These are phyloP conservation scores for Chaetomium sp. DNA, from an alignment of 2,329 filamentous ascomycete species.

Conservation along the genomic window DNA sequence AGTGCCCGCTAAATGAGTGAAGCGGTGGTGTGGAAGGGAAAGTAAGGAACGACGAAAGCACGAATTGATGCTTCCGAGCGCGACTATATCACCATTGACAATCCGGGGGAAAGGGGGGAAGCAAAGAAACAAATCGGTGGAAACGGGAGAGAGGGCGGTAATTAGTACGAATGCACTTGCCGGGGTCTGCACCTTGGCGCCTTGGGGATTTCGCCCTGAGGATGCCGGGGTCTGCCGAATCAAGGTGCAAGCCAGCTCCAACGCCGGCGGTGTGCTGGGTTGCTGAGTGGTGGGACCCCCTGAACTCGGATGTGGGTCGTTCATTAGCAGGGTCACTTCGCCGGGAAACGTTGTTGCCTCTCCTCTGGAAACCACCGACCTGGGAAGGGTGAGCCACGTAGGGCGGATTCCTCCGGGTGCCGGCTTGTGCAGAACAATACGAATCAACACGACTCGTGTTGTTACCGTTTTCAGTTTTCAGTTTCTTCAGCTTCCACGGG, in stretches of 20 bases:
- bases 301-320: slow-evolving; percentile 29
- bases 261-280: slow-evolving; percentile 28
- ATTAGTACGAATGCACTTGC: slow-evolving; percentile 41
- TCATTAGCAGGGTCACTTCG: slow-evolving; percentile 31
- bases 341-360: slow-evolving; percentile 20
- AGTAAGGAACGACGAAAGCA: slow-evolving; percentile 56
- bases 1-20: slow-evolving; percentile 89
- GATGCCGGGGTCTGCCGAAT: slow-evolving; percentile 27
- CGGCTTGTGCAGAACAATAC: not conserved
- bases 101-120: slow-evolving; percentile 39
- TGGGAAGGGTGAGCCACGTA: not conserved
- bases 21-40: slow-evolving; percentile 61
- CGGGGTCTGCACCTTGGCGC: slow-evolving; percentile 33
- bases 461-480: not conserved
- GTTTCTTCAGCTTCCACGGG: not conserved
- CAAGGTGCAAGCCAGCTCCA: slow-evolving; percentile 20
- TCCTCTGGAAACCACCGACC: not conserved
- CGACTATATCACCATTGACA: slow-evolving; percentile 56
- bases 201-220: slow-evolving; percentile 26
- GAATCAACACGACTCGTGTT: not conserved
- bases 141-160: slow-evolving; percentile 37
- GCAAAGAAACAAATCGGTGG: slow-evolving; percentile 39
- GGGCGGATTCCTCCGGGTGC: slow-evolving; percentile 10
- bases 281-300: slow-evolving; percentile 31
- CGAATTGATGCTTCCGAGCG: slow-evolving; percentile 49